A percentile compares a stretch with the other conserved stretches of the same genome.
Evolutionary conservation across 106 monocot species (phyloP).

Genomic region (Posidonia australis): DNA sequence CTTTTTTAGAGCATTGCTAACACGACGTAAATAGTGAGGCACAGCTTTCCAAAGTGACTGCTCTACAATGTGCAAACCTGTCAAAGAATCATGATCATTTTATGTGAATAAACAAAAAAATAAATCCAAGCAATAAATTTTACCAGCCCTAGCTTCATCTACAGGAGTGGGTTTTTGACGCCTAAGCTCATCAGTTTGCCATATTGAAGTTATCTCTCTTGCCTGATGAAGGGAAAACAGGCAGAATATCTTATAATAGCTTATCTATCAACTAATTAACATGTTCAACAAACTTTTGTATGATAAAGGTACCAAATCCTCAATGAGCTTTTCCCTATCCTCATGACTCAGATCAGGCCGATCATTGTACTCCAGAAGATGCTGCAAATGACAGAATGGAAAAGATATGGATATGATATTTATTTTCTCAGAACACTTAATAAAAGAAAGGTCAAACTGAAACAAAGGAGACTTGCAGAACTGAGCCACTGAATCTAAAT

Average conservation of each 20-base stretch:
- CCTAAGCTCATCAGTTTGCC: conserved; percentile 94
- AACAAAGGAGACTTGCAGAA: too few species aligned
- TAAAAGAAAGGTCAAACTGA: neutral
- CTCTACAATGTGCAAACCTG: conserved; percentile 90
- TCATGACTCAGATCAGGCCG: conserved; percentile 76
- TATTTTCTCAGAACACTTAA: neutral
- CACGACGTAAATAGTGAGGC: conserved; percentile 89
- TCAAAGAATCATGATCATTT: conserved; percentile 1
- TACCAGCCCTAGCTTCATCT: conserved; percentile 96
- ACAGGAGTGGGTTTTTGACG: conserved; percentile 95
- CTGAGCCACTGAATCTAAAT: too few species aligned
- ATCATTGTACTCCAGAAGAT: conserved; percentile 84
- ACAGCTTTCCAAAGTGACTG: conserved; percentile 92
- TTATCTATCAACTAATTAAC: neutral
- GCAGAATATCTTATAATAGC: neutral
- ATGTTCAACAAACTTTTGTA: neutral
- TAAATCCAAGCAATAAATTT: neutral
- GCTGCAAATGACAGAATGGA: conserved; percentile 30
- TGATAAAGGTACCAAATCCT: conserved; percentile 57
- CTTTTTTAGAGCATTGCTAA: conserved; percentile 83
- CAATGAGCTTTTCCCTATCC: conserved; percentile 82
- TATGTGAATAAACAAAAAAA: neutral
- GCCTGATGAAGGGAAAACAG: conserved; percentile 27
- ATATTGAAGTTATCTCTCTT: conserved; percentile 80
- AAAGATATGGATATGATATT: neutral